Percentiles rank a stretch among this genome's conserved stretches.
phyloP scores from a whole-genome alignment of 305 asterid genomes.

The Fraxinus xanthoxyloides region DNA sequence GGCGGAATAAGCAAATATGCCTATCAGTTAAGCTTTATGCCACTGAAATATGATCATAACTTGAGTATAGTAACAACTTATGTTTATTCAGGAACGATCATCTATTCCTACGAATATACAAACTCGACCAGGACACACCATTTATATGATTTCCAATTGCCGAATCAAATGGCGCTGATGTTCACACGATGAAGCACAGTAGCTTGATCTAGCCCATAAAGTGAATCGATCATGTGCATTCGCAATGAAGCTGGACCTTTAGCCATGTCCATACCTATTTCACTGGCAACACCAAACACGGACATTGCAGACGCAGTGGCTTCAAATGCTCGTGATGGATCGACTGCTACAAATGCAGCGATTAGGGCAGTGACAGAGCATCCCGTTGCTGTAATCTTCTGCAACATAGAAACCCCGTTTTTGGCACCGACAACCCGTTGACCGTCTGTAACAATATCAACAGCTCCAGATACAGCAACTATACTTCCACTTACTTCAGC shows the following conservation, averaged over 20 bases:
- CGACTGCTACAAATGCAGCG: conserved; percentile 72
- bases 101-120: neutral
- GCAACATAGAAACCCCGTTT: conserved; percentile 85
- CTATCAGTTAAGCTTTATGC: neutral
- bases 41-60: neutral
- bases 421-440: conserved; percentile 49
- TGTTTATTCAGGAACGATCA: neutral
- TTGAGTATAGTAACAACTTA: too few relatives aligned
- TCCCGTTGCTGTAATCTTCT: conserved; percentile 80
- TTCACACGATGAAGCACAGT: conserved; percentile 37
- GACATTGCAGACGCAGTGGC: conserved; percentile 83
- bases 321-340: conserved; percentile 55
- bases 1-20: neutral
- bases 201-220: conserved; percentile 49
- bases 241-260: conserved; percentile 82
- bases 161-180: conserved; percentile 35
- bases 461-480: conserved; percentile 78
- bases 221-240: conserved; percentile 59
- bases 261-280: conserved; percentile 56
- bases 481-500: conserved; percentile 52
- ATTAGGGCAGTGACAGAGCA: conserved; percentile 82
- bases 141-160: neutral
- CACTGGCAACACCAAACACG: conserved; percentile 68
- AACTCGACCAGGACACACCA: neutral
- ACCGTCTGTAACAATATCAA: conserved; percentile 78